phyloP scores from a whole-genome alignment of 139 green algal genomes.

The Ostreobium quekettii region DNA sequence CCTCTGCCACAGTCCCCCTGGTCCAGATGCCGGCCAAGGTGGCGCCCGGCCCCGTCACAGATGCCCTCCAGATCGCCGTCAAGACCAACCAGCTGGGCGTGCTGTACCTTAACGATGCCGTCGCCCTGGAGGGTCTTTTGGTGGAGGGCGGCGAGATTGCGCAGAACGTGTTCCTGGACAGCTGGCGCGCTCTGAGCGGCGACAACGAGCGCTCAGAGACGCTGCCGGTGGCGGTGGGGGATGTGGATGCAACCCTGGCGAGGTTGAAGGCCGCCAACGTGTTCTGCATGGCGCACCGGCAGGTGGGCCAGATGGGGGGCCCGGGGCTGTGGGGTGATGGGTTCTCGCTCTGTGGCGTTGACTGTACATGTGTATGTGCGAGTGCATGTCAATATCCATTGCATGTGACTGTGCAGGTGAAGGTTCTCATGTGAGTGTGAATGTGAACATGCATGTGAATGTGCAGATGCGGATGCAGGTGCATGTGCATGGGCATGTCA shows the following conservation, averaged over 20 bases:
- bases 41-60: constrained; percentile 19
- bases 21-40: constrained; percentile 39
- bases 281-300: constrained; percentile 59
- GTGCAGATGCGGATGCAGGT: too few relatives aligned
- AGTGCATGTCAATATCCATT: too few relatives aligned
- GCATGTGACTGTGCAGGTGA: too few relatives aligned
- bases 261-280: constrained; percentile 42
- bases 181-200: constrained; percentile 40
- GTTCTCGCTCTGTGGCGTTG: not conserved
- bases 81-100: constrained; percentile 77
- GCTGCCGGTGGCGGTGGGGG: constrained; percentile 29
- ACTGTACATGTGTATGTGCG: too few relatives aligned
- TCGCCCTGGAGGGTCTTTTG: constrained; percentile 54
- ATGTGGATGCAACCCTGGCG: constrained; percentile 41
- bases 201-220: constrained; percentile 17
- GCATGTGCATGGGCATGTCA: not conserved
- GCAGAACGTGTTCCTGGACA: constrained; percentile 34
- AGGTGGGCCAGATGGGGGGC: constrained; percentile 23
- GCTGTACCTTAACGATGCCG: constrained; percentile 72
- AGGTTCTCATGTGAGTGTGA: too few relatives aligned
- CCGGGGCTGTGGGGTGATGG: not conserved
- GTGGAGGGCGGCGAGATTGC: constrained; percentile 40
- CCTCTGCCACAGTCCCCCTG: constrained; percentile 34
- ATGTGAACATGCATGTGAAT: too few relatives aligned
- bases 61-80: constrained; percentile 60